Percentiles rank a stretch among this genome's conserved stretches.
Conservation (phyloP, 305 asterid species). For the Fraxinus sp. region DNA sequence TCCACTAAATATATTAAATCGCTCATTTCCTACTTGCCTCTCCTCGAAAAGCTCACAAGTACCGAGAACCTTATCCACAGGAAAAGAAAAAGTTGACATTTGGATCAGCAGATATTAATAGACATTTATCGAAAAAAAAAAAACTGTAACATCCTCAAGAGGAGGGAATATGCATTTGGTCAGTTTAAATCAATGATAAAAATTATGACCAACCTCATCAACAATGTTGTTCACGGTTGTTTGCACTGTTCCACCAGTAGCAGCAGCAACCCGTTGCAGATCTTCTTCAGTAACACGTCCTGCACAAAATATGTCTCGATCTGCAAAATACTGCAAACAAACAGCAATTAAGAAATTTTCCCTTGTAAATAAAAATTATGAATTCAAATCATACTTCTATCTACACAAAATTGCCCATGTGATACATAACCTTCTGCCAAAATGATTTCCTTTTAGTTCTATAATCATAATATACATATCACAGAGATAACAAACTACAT, state of each 20-base stretch:
- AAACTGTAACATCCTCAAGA: background rate
- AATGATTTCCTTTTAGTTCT: background rate
- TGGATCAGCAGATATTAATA: slow-evolving; percentile 19
- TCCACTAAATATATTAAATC: slow-evolving; percentile 95
- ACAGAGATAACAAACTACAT: background rate
- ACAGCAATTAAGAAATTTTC: background rate
- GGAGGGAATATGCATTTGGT: background rate
- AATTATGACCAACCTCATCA: slow-evolving; percentile 54
- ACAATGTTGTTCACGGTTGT: slow-evolving; percentile 76
- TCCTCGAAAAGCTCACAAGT: slow-evolving; percentile 89
- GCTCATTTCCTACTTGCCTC: slow-evolving; percentile 97
- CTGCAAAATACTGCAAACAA: slow-evolving; percentile 47
- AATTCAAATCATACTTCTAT: background rate
- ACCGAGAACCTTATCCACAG: slow-evolving; percentile 75
- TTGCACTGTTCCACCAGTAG: slow-evolving; percentile 65
- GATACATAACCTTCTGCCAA: background rate
- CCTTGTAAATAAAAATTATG: background rate
- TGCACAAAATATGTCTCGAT: slow-evolving; percentile 60
- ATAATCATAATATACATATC: background rate
- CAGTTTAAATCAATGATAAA: background rate
- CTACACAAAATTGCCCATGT: background rate
- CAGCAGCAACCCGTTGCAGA: slow-evolving; percentile 64
- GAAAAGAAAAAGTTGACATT: background rate
- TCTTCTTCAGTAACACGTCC: slow-evolving; percentile 73
- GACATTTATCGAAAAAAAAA: background rate